Base-by-base conservation (phyloP, 805 yeast genomes). In the Candida coleopterorum region DNA sequence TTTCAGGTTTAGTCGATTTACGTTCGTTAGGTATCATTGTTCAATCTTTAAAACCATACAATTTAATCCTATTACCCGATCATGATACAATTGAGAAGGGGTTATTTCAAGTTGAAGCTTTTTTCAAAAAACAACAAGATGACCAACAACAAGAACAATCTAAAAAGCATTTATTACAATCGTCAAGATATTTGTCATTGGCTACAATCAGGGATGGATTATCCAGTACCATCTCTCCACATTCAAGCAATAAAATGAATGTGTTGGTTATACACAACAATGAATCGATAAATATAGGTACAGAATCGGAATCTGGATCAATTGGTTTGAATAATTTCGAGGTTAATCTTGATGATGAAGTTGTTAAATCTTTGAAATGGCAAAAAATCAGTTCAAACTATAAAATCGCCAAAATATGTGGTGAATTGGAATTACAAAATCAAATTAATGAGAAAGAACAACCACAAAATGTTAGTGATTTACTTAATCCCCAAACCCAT, bases 1-100 rank as follows among this genome's bases (percentile, higher is more conserved):
- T 89, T 31, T 75, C 88, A 11, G 96, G 96, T 15, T 60, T 83
- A 14, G 90, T 86, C 0, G 97, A 93, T 53, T 64, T 81, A 44
- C 71, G 96, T 43, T 90, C 98, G 0, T 61, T 86, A 39, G 71
- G 79, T 31, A 77, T 85, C 57, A 84, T 89, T 37, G 68, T 87
- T 29, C 85, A 93, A 16, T 72, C 82, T 2, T 61, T 93, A 37
- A 84, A 85, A 49, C 96, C 97, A 4, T 73, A 78, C 34, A 80
- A 80, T 46, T 66, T 89, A 32, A 62, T 90, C 9, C 55, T 83
- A 18, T 56, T 75, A 3, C 72, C 78, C 16, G 80, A 74, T 42
- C 44, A 60, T 11, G 49, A 49, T 26, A 22, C 34, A 1, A 30
- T 21, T 9, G 35, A 46, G 17, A 55, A 60, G 39, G 71, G 69